Percentiles rank a stretch among this genome's conserved stretches.
Conservation (phyloP, 2,329 filamentous ascomycete genomes). For the Didymella lethalis region DNA sequence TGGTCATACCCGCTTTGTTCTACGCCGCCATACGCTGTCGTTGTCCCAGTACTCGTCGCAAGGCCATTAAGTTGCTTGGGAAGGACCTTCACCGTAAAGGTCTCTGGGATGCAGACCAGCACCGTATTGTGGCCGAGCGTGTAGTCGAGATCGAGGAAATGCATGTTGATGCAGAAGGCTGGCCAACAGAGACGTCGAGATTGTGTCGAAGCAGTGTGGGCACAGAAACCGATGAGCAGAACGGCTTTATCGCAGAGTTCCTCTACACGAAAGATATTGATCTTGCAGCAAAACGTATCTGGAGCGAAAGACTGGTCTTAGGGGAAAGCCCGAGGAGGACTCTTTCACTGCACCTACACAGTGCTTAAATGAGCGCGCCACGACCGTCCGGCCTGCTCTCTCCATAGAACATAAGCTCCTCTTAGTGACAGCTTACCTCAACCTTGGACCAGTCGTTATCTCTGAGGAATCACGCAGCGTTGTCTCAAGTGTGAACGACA, state of each 20-base stretch:
- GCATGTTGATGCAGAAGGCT: constrained; percentile 29
- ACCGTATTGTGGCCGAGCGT: constrained; percentile 26
- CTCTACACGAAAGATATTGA: constrained; percentile 9
- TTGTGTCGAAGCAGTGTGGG: constrained; percentile 28
- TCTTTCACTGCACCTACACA: background rate
- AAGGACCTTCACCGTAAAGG: constrained; percentile 28
- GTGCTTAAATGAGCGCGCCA: background rate
- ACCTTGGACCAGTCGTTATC: background rate
- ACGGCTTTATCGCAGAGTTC: constrained; percentile 28
- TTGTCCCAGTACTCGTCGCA: constrained; percentile 29
- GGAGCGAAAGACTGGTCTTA: constrained; percentile 9
- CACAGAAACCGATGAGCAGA: constrained; percentile 27
- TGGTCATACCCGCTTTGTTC: constrained; percentile 22
- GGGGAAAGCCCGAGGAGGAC: background rate
- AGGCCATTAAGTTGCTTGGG: constrained; percentile 26
- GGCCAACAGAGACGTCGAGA: constrained; percentile 27
- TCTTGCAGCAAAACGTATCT: background rate
- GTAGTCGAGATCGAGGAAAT: constrained; percentile 34
- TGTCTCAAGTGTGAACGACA: background rate
- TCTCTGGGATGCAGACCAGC: constrained; percentile 31
- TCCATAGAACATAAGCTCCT: background rate
- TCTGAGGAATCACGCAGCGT: background rate
- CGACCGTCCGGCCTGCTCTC: background rate
- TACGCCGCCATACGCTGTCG: constrained; percentile 26
- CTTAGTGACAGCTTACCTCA: background rate